Evolutionary conservation across 345 rosid species (phyloP).

Genomic region (Linum tenue): DNA sequence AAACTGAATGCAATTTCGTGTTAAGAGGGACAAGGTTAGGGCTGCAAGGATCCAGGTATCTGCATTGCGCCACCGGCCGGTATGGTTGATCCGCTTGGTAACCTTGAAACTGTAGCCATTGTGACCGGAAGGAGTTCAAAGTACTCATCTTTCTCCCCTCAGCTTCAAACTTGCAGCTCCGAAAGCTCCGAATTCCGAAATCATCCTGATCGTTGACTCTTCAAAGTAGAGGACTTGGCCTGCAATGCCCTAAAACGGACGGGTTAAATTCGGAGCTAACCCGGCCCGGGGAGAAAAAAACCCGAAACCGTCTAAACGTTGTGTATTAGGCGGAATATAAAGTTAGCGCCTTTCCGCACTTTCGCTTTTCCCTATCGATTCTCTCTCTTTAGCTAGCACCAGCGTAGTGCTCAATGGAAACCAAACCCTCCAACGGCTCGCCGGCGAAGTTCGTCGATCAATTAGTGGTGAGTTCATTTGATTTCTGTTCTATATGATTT

Average conservation of each 20-base stretch:
- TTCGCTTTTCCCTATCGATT: not conserved
- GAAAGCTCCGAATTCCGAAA: too few relatives aligned
- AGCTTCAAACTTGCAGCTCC: too few relatives aligned
- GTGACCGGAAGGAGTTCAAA: conserved; percentile 3
- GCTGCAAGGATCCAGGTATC: conserved; percentile 2
- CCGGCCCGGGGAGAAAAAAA: not conserved
- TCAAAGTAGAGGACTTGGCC: too few relatives aligned
- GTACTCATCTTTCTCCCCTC: conserved; percentile 11
- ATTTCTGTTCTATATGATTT: not conserved
- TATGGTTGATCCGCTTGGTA: conserved; percentile 1
- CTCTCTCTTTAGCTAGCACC: not conserved
- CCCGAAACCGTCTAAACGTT: not conserved
- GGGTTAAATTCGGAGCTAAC: not conserved
- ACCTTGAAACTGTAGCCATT: conserved; percentile 5
- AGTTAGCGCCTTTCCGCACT: not conserved
- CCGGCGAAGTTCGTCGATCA: conserved; percentile 41
- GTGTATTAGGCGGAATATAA: not conserved
- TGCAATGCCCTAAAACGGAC: not conserved
- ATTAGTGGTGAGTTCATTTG: conserved; percentile 34
- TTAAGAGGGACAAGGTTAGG: conserved; percentile 2
- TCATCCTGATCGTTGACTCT: too few relatives aligned
- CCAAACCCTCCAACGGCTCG: conserved; percentile 17
- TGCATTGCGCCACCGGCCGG: not conserved
- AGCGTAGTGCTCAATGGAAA: conserved; percentile 37
- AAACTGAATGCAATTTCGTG: conserved; percentile 4